phyloP scores from a whole-genome alignment of 441 rosid species.

The Syzygium syzygioides region DNA sequence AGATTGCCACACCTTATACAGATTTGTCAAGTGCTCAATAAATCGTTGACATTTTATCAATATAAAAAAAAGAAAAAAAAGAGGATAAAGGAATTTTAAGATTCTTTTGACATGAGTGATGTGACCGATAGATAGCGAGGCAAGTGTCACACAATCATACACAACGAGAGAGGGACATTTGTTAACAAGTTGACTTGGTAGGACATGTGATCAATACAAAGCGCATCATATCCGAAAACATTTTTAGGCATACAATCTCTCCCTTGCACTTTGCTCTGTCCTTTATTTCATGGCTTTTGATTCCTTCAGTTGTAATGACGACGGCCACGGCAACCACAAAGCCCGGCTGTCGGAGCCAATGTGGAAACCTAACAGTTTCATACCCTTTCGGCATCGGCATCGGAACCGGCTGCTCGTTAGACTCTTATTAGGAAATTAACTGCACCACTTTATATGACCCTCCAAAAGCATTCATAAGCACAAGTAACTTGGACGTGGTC shows the following conservation, averaged over 20 bases:
- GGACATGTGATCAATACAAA: background rate
- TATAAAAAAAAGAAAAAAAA: accelerated
- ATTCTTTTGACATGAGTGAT: background rate
- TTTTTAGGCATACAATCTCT: background rate
- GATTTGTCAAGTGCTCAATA: background rate
- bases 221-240: background rate
- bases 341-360: background rate
- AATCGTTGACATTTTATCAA: background rate
- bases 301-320: background rate
- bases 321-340: background rate
- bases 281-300: background rate
- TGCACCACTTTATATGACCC: background rate
- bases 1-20: background rate
- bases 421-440: background rate
- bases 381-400: background rate
- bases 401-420: background rate
- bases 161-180: background rate
- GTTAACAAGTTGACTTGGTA: background rate
- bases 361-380: background rate
- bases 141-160: background rate
- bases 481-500: background rate
- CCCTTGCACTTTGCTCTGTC: background rate
- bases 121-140: background rate
- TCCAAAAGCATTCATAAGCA: background rate
- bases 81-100: background rate